Evolutionary conservation across 768 basidiomycete genomes (phyloP).

Genomic region (Rossbeevera mucosa): DNA sequence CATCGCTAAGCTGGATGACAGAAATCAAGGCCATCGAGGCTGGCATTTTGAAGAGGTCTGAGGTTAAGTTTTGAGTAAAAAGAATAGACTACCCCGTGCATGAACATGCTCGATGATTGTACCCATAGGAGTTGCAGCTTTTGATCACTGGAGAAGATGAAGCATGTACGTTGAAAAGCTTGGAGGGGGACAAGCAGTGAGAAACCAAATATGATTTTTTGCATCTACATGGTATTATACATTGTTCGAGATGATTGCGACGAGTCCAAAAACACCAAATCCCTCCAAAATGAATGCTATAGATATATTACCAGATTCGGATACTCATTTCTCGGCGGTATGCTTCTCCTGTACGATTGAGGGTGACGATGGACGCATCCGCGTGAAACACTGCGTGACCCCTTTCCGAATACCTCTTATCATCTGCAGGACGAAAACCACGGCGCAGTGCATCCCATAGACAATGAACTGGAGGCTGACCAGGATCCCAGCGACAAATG

Average conservation of each 20-base stretch:
- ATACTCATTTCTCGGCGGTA: not conserved
- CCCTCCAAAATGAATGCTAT: not conserved
- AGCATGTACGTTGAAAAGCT: not conserved
- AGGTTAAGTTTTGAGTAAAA: constrained; percentile 16
- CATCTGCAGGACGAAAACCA: constrained; percentile 9
- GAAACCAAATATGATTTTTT: not conserved
- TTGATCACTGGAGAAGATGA: not conserved
- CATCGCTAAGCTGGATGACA: constrained; percentile 5
- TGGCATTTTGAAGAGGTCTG: constrained; percentile 23
- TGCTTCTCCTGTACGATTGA: constrained; percentile 12
- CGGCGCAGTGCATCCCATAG: constrained; percentile 39
- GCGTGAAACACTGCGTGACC: constrained; percentile 8
- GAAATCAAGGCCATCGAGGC: constrained; percentile 31
- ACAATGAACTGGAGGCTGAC: constrained; percentile 65
- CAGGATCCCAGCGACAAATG: constrained; percentile 52
- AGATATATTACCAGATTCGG: not conserved
- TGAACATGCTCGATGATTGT: not conserved
- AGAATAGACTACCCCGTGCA: not conserved
- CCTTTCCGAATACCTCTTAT: constrained; percentile 9
- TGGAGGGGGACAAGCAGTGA: not conserved
- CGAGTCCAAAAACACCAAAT: not conserved
- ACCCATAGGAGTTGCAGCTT: not conserved
- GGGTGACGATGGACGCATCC: constrained; percentile 9
- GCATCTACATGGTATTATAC: constrained; percentile 5
- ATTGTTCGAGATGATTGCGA: not conserved